phyloP scores from a whole-genome alignment of 192 early-diverging fungal genomes.

The Coemansia sp. region DNA sequence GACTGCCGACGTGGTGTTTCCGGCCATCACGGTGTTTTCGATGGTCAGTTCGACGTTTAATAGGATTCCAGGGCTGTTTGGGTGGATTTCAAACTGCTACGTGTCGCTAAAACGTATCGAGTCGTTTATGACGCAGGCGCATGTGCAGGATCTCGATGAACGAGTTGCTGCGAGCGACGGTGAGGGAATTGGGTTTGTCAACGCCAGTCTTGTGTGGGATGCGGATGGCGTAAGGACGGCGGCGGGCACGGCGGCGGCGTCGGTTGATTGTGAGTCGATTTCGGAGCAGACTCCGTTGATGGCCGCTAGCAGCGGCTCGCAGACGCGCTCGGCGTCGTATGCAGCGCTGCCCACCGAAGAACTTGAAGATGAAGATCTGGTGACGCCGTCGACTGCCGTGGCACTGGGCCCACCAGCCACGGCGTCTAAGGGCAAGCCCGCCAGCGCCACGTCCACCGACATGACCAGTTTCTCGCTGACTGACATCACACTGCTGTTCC shows the following conservation, averaged over 20 bases:
- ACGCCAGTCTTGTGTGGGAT: constrained; percentile 48
- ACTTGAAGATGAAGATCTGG: background rate
- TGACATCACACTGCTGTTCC: constrained; percentile 69
- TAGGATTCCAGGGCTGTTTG: constrained; percentile 60
- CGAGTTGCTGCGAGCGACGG: constrained; percentile 19
- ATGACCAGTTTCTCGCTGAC: constrained; percentile 57
- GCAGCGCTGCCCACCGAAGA: background rate
- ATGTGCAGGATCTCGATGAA: constrained; percentile 59
- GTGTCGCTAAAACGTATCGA: constrained; percentile 73
- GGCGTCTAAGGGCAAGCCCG: constrained; percentile 11
- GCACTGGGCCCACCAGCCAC: background rate
- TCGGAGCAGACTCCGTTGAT: constrained; percentile 25
- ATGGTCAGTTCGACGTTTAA: constrained; percentile 68
- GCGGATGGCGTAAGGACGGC: background rate
- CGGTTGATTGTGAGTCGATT: background rate
- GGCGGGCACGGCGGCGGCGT: background rate
- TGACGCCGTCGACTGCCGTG: background rate
- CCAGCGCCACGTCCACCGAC: background rate
- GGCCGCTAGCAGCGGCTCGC: background rate
- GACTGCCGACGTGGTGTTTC: constrained; percentile 69
- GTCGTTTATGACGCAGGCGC: constrained; percentile 71
- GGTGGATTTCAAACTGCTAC: constrained; percentile 59
- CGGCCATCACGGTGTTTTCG: constrained; percentile 71
- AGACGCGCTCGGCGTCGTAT: constrained; percentile 6
- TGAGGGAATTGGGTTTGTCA: constrained; percentile 33